phyloP scores from a whole-genome alignment of 768 basidiomycete genomes.

The Pleurotus ostreatus region DNA sequence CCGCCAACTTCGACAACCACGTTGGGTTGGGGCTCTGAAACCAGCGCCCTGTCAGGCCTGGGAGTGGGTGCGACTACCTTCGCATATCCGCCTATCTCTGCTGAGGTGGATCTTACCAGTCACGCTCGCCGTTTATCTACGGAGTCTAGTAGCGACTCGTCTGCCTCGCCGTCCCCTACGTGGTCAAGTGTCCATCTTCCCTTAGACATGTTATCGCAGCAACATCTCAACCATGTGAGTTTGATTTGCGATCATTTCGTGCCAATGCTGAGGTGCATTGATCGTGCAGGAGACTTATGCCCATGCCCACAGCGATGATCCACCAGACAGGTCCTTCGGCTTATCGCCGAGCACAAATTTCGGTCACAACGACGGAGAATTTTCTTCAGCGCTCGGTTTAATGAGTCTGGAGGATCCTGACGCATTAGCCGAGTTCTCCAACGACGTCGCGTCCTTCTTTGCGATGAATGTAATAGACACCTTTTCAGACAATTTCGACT shows the following conservation, averaged over 20 bases:
- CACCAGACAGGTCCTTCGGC: neutral
- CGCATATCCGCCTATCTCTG: neutral
- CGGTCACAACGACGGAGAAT: constrained; percentile 26
- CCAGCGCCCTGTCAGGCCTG: constrained; percentile 1
- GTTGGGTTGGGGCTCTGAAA: constrained; percentile 15
- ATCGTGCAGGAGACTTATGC: neutral
- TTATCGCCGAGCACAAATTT: constrained; percentile 10
- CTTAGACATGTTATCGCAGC: constrained; percentile 16
- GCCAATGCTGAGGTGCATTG: neutral
- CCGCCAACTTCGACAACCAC: constrained; percentile 1
- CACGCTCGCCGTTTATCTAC: constrained; percentile 26
- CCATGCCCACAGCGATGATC: neutral
- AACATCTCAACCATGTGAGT: constrained; percentile 19
- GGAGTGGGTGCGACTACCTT: neutral
- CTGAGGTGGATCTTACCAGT: neutral
- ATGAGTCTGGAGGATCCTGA: constrained; percentile 77
- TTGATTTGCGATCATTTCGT: constrained; percentile 7
- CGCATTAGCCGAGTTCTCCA: constrained; percentile 56
- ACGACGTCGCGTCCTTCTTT: constrained; percentile 64
- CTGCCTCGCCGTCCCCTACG: constrained; percentile 46
- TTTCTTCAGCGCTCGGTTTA: constrained; percentile 66
- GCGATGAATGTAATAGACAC: constrained; percentile 14
- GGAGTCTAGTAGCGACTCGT: constrained; percentile 41
- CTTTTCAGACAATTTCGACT: constrained; percentile 33
- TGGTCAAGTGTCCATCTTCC: constrained; percentile 53